Percentiles rank a stretch among this genome's conserved stretches.
Evolutionary conservation across 108 stramenopile genomes (phyloP).

Genomic region (Skeletonema marinoi): DNA sequence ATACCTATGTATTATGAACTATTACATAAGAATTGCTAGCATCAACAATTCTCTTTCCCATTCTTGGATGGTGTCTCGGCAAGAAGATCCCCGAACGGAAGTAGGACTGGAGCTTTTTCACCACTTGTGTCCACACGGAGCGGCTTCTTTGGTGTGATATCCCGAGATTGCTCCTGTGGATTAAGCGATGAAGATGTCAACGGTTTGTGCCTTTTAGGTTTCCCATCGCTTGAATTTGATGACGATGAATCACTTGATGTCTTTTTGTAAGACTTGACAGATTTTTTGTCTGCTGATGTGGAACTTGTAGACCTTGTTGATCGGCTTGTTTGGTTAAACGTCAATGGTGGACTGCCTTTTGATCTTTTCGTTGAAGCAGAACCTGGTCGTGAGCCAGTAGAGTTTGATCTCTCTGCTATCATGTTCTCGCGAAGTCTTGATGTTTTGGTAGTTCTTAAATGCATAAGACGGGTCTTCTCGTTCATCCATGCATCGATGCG

Average conservation of each 20-base stretch:
- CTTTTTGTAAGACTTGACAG: neutral
- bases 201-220: slow-evolving; percentile 2
- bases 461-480: slow-evolving; percentile 79
- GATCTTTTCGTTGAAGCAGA: slow-evolving; percentile 4
- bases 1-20: neutral
- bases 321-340: neutral
- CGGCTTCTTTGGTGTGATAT: slow-evolving; percentile 1
- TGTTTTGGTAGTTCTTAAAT: slow-evolving; percentile 67
- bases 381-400: slow-evolving; percentile 1
- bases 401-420: neutral
- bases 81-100: slow-evolving; percentile 41
- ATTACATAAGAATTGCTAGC: neutral
- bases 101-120: slow-evolving; percentile 5
- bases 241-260: slow-evolving; percentile 5
- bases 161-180: slow-evolving; percentile 9
- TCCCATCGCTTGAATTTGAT: neutral
- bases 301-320: slow-evolving; percentile 14
- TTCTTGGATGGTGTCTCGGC: slow-evolving; percentile 27
- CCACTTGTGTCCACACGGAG: neutral
- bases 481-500: slow-evolving; percentile 69
- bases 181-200: slow-evolving; percentile 20
- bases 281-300: neutral
- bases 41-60: slow-evolving; percentile 9
- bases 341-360: slow-evolving; percentile 3
- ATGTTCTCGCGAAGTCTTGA: slow-evolving; percentile 12